A percentile compares a stretch with the other conserved stretches of the same genome.
These are phyloP conservation scores for Pyrenula massariospora DNA, from an alignment of 495 filamentous ascomycete genomes.

Conservation along the genomic window DNA sequence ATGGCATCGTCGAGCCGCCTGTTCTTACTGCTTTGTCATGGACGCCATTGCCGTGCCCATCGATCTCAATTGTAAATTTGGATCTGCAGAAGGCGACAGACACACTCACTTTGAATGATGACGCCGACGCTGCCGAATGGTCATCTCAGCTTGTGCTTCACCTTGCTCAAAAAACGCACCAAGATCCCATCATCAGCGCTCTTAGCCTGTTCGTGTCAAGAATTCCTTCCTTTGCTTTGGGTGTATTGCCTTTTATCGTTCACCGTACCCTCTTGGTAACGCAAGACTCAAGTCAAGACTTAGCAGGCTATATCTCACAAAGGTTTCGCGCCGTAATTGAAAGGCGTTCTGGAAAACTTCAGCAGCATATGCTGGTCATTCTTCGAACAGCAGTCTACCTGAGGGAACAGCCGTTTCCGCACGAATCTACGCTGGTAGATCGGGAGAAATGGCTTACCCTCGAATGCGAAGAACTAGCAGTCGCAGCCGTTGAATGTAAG, in stretches of 20 bases:
- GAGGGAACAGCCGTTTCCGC: slow-evolving; percentile 62
- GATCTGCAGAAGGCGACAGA: background rate
- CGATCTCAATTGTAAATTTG: slow-evolving; percentile 6
- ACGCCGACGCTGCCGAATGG: slow-evolving; percentile 38
- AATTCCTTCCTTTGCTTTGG: slow-evolving; percentile 55
- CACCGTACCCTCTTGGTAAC: slow-evolving; percentile 55
- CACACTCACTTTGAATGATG: slow-evolving; percentile 6
- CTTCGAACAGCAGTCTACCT: slow-evolving; percentile 59
- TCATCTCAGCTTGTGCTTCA: slow-evolving; percentile 47
- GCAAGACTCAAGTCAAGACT: slow-evolving; percentile 28
- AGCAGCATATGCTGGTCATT: background rate
- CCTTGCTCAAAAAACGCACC: slow-evolving; percentile 44
- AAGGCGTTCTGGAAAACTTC: background rate
- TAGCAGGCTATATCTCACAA: slow-evolving; percentile 33
- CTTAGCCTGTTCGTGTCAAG: slow-evolving; percentile 48
- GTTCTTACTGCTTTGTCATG: slow-evolving; percentile 32
- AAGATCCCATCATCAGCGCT: slow-evolving; percentile 55
- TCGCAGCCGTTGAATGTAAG: slow-evolving; percentile 67
- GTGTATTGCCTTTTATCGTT: slow-evolving; percentile 65
- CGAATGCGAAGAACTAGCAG: slow-evolving; percentile 58
- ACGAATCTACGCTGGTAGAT: slow-evolving; percentile 66
- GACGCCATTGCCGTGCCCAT: slow-evolving; percentile 29
- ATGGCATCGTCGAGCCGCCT: slow-evolving; percentile 24
- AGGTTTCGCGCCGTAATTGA: slow-evolving; percentile 25
- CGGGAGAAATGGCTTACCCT: slow-evolving; percentile 78